A percentile compares a stretch with the other conserved stretches of the same genome.
Conservation (phyloP, 2,329 filamentous ascomycete species). For the Paraphoma sp. region DNA sequence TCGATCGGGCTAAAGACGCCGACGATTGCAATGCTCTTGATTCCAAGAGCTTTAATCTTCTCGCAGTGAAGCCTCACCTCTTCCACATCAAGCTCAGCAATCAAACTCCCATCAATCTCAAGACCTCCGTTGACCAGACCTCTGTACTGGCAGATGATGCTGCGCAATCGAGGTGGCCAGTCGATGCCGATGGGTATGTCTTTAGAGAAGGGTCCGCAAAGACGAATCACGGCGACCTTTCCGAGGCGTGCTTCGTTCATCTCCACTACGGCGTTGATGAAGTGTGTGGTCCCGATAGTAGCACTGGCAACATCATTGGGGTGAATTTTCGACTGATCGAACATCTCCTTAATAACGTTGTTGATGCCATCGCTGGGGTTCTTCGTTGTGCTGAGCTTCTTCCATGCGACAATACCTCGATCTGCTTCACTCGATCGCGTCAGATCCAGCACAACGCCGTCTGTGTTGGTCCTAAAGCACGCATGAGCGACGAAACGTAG, state of each 20-base stretch:
- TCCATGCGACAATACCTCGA: constrained; percentile 29
- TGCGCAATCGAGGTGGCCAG: constrained; percentile 59
- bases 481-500: background rate
- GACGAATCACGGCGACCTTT: constrained; percentile 61
- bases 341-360: constrained; percentile 44
- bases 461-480: constrained; percentile 44
- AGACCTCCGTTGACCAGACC: constrained; percentile 52
- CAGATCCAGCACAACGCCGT: constrained; percentile 40
- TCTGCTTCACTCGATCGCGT: constrained; percentile 25
- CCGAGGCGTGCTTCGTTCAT: constrained; percentile 57
- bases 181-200: constrained; percentile 60
- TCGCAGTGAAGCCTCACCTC: constrained; percentile 47
- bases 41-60: constrained; percentile 45
- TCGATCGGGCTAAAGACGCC: constrained; percentile 58
- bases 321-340: constrained; percentile 27
- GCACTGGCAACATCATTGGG: constrained; percentile 10
- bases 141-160: constrained; percentile 52
- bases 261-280: constrained; percentile 66
- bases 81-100: constrained; percentile 46
- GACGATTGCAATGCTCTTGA: constrained; percentile 51
- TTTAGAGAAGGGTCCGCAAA: constrained; percentile 62
- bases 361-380: constrained; percentile 54
- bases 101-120: constrained; percentile 57
- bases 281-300: constrained; percentile 57
- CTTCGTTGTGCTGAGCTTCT: constrained; percentile 47